These are phyloP conservation scores for Ampelocalamus luodianensis DNA, from an alignment of 176 grass and related monocot species.

Conservation along the genomic window DNA sequence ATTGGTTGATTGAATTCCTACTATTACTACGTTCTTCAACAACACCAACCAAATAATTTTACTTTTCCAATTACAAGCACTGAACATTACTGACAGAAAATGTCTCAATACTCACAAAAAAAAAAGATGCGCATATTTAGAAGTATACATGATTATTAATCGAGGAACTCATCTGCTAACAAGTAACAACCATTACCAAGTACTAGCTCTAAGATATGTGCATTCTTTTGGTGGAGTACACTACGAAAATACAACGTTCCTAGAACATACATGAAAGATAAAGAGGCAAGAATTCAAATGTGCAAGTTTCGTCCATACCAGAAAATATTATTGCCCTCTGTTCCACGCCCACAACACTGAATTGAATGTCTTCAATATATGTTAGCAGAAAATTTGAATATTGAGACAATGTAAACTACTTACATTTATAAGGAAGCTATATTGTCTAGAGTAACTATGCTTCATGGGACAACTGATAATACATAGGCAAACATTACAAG, in stretches of 20 bases:
- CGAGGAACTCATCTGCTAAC: too few relatives aligned
- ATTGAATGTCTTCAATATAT: not conserved
- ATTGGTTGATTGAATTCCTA: too few relatives aligned
- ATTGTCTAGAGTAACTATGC: conserved; percentile 23
- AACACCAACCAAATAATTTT: too few relatives aligned
- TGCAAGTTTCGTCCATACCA: not conserved
- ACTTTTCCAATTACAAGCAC: too few relatives aligned
- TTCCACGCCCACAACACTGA: conserved; percentile 18
- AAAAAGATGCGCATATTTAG: too few relatives aligned
- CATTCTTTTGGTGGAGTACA: not conserved
- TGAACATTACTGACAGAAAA: too few relatives aligned
- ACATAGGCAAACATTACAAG: conserved; percentile 44
- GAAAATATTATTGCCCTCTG: not conserved
- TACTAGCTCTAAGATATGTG: not conserved
- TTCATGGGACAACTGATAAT: conserved; percentile 27
- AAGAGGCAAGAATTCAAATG: not conserved
- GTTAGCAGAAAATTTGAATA: conserved; percentile 1
- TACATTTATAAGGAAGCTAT: conserved; percentile 42
- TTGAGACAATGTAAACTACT: conserved; percentile 31
- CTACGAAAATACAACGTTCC: not conserved
- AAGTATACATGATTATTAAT: too few relatives aligned
- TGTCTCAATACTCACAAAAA: too few relatives aligned
- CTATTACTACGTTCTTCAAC: too few relatives aligned
- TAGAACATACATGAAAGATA: not conserved
- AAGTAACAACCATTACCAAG: not conserved